Conservation (phyloP, 208 protist genomes). For the Strigomonas culicis region DNA sequence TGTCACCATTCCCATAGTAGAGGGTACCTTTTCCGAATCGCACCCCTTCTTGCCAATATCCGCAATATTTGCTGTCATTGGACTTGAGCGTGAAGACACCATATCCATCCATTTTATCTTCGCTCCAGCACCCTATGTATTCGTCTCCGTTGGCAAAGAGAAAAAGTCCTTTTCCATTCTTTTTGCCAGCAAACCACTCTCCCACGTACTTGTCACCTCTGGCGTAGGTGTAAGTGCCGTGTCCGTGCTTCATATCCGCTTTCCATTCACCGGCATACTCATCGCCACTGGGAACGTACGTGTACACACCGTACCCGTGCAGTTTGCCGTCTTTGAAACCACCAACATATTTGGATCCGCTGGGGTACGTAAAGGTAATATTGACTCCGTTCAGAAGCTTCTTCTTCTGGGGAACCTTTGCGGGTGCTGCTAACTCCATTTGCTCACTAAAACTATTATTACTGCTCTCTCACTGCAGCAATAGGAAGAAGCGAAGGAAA, state of each 20-base stretch:
- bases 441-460: neutral
- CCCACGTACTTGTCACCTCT: constrained; percentile 59
- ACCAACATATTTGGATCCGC: constrained; percentile 51
- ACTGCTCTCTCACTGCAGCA: neutral
- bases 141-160: constrained; percentile 51
- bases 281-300: constrained; percentile 44
- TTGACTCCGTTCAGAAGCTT: constrained; percentile 47
- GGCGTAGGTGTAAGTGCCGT: constrained; percentile 59
- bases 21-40: constrained; percentile 46
- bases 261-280: constrained; percentile 63
- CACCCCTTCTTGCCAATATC: constrained; percentile 47
- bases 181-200: constrained; percentile 68
- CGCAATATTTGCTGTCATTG: constrained; percentile 48
- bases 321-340: constrained; percentile 50
- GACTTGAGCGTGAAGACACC: constrained; percentile 38
- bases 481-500: constrained; percentile 13
- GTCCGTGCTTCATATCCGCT: constrained; percentile 62
- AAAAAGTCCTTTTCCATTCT: constrained; percentile 55
- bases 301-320: constrained; percentile 57
- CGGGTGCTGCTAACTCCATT: neutral
- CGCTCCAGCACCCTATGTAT: constrained; percentile 52
- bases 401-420: constrained; percentile 29
- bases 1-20: constrained; percentile 38
- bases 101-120: constrained; percentile 60
- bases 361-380: constrained; percentile 49